Evolutionary conservation across 257 asterid species (phyloP).

Genomic region (Ligustrum vulgare): DNA sequence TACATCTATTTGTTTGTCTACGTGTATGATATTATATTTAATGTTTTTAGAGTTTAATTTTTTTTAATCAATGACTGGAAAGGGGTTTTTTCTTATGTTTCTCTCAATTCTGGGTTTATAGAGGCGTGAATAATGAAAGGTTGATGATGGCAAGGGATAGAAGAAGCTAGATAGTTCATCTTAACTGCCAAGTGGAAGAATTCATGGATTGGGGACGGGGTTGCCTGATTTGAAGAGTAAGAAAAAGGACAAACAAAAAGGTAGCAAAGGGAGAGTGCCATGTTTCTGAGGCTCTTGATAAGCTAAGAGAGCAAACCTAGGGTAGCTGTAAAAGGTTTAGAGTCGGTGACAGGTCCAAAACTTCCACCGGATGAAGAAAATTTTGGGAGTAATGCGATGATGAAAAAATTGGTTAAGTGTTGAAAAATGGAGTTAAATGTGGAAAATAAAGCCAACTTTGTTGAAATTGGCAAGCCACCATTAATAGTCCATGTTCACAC

Average conservation of each 20-base stretch:
- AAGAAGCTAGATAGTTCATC: conserved; percentile 47
- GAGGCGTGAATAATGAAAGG: conserved; percentile 36
- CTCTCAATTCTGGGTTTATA: conserved; percentile 19
- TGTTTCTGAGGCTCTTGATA: conserved; percentile 86
- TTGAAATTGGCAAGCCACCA: too few relatives aligned
- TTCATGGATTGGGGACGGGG: conserved; percentile 91
- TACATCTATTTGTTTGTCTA: background rate
- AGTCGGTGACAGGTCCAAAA: conserved; percentile 60
- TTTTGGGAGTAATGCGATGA: conserved; percentile 70
- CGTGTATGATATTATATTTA: background rate
- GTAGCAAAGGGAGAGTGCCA: conserved; percentile 64
- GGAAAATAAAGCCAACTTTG: too few relatives aligned
- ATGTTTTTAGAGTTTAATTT: background rate
- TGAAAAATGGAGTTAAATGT: too few relatives aligned
- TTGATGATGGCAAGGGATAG: conserved; percentile 31
- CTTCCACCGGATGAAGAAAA: conserved; percentile 39
- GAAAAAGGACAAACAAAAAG: conserved; percentile 86
- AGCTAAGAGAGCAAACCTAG: conserved; percentile 88
- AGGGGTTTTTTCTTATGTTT: background rate
- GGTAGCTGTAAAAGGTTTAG: conserved; percentile 91
- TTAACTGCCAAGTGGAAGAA: conserved; percentile 35
- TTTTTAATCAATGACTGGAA: conserved; percentile 4
- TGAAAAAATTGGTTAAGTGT: conserved; percentile 95
- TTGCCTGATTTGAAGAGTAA: conserved; percentile 86
- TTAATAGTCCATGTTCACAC: too few relatives aligned